Conservation (phyloP, 495 filamentous ascomycete species). For the Neurospora sp. region DNA sequence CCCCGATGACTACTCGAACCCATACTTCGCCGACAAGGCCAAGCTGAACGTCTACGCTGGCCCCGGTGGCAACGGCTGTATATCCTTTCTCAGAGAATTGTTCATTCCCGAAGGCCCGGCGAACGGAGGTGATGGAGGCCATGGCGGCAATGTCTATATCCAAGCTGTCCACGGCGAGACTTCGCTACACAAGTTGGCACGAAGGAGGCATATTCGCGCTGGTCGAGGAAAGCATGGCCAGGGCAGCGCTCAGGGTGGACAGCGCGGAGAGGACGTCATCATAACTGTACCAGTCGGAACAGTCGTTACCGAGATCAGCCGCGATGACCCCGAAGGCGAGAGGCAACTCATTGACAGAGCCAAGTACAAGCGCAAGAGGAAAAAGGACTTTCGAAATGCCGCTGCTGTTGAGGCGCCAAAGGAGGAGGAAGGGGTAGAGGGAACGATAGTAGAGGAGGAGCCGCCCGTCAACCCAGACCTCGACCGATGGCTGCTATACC, state of each 20-base stretch:
- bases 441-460: conserved; percentile 5
- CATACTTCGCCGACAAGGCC: conserved; percentile 81
- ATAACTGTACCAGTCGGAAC: conserved; percentile 90
- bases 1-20: conserved; percentile 70
- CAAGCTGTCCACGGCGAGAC: conserved; percentile 87
- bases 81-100: conserved; percentile 86
- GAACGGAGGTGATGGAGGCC: conserved; percentile 94
- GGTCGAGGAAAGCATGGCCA: conserved; percentile 74
- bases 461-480: conserved; percentile 28
- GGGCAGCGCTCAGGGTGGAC: conserved; percentile 70
- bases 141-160: conserved; percentile 85
- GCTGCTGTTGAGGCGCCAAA: conserved; percentile 15
- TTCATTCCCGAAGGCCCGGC: conserved; percentile 79
- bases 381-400: conserved; percentile 20
- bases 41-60: conserved; percentile 66
- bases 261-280: conserved; percentile 75
- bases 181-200: conserved; percentile 82
- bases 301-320: conserved; percentile 69
- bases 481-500: conserved; percentile 80
- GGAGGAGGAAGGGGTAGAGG: conserved; percentile 19
- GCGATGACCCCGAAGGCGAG: conserved; percentile 67
- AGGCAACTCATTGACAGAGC: conserved; percentile 29
- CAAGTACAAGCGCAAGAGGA: conserved; percentile 10
- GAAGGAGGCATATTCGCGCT: conserved; percentile 66
- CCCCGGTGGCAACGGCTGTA: conserved; percentile 78